These are phyloP conservation scores for Euphorbia lathyris DNA, from an alignment of 345 rosid genomes.

Conservation along the genomic window DNA sequence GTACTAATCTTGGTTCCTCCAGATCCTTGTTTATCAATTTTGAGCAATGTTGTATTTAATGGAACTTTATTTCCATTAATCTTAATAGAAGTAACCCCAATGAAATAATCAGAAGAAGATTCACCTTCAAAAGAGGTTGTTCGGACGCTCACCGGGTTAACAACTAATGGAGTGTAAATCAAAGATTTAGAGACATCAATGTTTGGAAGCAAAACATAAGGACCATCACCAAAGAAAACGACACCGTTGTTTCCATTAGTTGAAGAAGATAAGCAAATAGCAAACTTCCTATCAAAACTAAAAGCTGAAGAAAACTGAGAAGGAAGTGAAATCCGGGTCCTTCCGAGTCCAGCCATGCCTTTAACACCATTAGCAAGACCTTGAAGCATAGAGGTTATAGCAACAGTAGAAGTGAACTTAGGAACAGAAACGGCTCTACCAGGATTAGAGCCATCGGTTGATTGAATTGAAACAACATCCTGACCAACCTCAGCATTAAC, in stretches of 20 bases:
- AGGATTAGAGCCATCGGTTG: not conserved
- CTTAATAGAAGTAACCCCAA: slow-evolving; percentile 14
- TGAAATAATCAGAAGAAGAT: slow-evolving; percentile 13
- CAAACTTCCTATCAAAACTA: slow-evolving; percentile 13
- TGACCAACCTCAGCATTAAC: slow-evolving; percentile 7
- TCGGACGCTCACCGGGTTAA: slow-evolving; percentile 5
- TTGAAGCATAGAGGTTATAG: not conserved
- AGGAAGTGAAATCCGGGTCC: slow-evolving; percentile 15
- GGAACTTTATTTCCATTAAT: slow-evolving; percentile 2
- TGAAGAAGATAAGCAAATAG: slow-evolving; percentile 15
- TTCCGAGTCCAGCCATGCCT: slow-evolving; percentile 23
- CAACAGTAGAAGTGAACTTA: slow-evolving; percentile 4
- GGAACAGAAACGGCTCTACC: slow-evolving; percentile 2
- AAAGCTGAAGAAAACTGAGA: slow-evolving; percentile 12
- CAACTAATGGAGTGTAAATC: slow-evolving; percentile 10
- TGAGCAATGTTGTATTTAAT: slow-evolving; percentile 2
- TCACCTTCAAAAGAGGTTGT: not conserved
- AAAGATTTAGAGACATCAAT: slow-evolving; percentile 1
- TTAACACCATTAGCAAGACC: slow-evolving; percentile 20
- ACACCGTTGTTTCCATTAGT: not conserved
- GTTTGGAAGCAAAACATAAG: not conserved
- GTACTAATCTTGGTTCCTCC: slow-evolving; percentile 29
- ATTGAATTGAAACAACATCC: slow-evolving; percentile 16
- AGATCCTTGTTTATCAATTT: slow-evolving; percentile 4
- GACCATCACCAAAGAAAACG: slow-evolving; percentile 7